A percentile compares a stretch with the other conserved stretches of the same genome.
These are phyloP conservation scores for Mariannaea elegans DNA, from an alignment of 2,329 filamentous ascomycete genomes.

Conservation along the genomic window DNA sequence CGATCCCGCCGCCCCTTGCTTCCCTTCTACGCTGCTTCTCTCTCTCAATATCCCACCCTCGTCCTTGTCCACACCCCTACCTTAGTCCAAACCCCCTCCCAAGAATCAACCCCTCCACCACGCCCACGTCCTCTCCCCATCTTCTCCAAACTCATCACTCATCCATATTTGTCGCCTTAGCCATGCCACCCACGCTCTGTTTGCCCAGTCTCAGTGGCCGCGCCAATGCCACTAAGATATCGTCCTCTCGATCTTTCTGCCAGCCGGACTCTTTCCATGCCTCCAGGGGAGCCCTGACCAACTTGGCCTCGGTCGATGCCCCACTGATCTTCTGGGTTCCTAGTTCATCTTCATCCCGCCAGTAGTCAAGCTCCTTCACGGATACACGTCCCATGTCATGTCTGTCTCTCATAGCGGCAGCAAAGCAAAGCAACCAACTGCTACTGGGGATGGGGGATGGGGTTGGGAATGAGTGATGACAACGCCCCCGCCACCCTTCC, in stretches of 20 bases:
- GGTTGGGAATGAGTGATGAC: slow-evolving; percentile 37
- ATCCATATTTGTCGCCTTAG: slow-evolving; percentile 25
- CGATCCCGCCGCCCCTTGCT: slow-evolving; percentile 11
- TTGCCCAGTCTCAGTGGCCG: slow-evolving; percentile 28
- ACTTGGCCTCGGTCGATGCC: slow-evolving; percentile 39
- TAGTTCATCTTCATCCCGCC: slow-evolving; percentile 27
- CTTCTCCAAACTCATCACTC: slow-evolving; percentile 31
- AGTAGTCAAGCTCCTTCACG: neutral
- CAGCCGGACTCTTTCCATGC: slow-evolving; percentile 18
- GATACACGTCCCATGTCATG: slow-evolving; percentile 2
- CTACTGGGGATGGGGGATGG: neutral
- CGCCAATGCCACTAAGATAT: slow-evolving; percentile 17
- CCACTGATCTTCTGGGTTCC: slow-evolving; percentile 37
- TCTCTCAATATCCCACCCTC: neutral
- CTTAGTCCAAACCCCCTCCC: slow-evolving; percentile 1
- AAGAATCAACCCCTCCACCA: slow-evolving; percentile 9
- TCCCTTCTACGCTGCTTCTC: neutral
- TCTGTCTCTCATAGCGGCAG: slow-evolving; percentile 1
- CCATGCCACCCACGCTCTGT: slow-evolving; percentile 29
- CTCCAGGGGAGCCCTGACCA: slow-evolving; percentile 26
- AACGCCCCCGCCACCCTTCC: slow-evolving; percentile 17
- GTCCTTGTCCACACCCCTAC: neutral
- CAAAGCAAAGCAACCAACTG: slow-evolving; percentile 15
- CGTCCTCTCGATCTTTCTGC: slow-evolving; percentile 12
- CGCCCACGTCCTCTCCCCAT: slow-evolving; percentile 30